phyloP scores from a whole-genome alignment of 2,329 filamentous ascomycete genomes.

The Colletotrichum australisinense region DNA sequence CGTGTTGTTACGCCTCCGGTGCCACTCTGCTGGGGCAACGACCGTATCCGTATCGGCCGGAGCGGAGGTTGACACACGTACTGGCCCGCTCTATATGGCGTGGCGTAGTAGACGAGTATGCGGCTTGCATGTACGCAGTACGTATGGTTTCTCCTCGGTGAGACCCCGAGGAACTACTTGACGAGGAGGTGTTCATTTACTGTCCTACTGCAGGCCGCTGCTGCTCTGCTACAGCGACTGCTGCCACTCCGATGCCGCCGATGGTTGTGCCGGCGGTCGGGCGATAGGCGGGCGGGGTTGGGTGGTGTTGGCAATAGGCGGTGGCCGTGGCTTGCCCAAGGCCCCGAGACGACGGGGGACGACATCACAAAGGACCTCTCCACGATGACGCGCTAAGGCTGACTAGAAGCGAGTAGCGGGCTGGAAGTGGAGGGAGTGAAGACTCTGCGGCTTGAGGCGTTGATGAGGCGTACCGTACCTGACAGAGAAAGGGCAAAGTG shows the following conservation, averaged over 20 bases:
- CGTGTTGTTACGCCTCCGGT: constrained; percentile 12
- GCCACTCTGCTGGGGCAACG: constrained; percentile 16
- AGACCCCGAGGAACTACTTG: constrained; percentile 8
- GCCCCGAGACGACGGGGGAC: neutral
- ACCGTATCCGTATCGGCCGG: neutral
- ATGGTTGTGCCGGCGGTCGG: constrained; percentile 17
- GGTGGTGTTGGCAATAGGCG: neutral
- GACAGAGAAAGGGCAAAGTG: constrained; percentile 27
- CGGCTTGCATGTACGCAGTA: constrained; percentile 9
- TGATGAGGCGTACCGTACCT: constrained; percentile 29
- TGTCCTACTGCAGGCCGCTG: neutral
- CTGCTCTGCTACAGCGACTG: neutral
- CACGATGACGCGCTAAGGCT: constrained; percentile 21
- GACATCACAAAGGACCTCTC: constrained; percentile 18
- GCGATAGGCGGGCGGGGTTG: constrained; percentile 3
- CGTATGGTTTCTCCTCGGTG: constrained; percentile 12
- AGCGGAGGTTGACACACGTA: constrained; percentile 11
- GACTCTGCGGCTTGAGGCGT: constrained; percentile 25
- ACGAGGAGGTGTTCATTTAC: neutral
- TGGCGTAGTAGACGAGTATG: constrained; percentile 2
- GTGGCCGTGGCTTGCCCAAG: constrained; percentile 12
- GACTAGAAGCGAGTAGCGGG: constrained; percentile 10
- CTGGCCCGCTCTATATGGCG: constrained; percentile 3
- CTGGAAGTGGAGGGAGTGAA: constrained; percentile 4
- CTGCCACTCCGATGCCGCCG: neutral